These are phyloP conservation scores for Nakazawaea laoshanensis DNA, from an alignment of 805 yeast species.

Conservation along the genomic window DNA sequence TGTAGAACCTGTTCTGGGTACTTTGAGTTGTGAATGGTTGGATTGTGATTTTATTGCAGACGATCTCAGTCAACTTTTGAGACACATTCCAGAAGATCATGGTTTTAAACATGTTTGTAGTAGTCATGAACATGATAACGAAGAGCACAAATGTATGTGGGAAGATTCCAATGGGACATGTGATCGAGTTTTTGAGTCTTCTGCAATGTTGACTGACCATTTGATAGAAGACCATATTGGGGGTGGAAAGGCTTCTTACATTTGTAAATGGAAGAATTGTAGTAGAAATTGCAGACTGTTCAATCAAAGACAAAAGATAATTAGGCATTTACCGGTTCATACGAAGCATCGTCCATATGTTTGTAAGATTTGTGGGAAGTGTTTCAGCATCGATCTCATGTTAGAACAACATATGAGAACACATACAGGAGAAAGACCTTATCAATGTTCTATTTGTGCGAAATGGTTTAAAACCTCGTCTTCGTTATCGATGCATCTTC, in stretches of 20 bases:
- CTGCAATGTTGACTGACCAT: slow-evolving; percentile 66
- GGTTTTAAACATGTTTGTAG: slow-evolving; percentile 18
- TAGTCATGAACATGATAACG: slow-evolving; percentile 2
- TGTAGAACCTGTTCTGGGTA: background rate
- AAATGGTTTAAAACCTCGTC: slow-evolving; percentile 78
- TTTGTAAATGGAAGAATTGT: slow-evolving; percentile 77
- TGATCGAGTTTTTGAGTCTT: slow-evolving; percentile 34
- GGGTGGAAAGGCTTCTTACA: slow-evolving; percentile 59
- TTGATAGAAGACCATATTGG: slow-evolving; percentile 61
- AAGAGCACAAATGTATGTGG: slow-evolving; percentile 31
- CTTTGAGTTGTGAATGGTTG: slow-evolving; percentile 63
- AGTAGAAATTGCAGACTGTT: slow-evolving; percentile 54
- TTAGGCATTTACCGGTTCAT: slow-evolving; percentile 84
- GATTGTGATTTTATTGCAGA: slow-evolving; percentile 53
- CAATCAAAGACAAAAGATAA: slow-evolving; percentile 74
- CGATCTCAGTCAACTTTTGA: slow-evolving; percentile 44
- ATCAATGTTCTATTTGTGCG: slow-evolving; percentile 60
- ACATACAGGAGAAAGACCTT: slow-evolving; percentile 91
- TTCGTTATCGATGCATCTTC: slow-evolving; percentile 70
- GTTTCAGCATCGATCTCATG: slow-evolving; percentile 72
- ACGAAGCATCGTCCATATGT: slow-evolving; percentile 75
- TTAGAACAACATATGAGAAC: slow-evolving; percentile 73
- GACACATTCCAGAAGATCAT: slow-evolving; percentile 48
- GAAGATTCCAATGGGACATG: slow-evolving; percentile 33
- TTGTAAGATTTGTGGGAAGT: slow-evolving; percentile 61